phyloP scores from a whole-genome alignment of 495 filamentous ascomycete species.

The Podospora fimiseda region DNA sequence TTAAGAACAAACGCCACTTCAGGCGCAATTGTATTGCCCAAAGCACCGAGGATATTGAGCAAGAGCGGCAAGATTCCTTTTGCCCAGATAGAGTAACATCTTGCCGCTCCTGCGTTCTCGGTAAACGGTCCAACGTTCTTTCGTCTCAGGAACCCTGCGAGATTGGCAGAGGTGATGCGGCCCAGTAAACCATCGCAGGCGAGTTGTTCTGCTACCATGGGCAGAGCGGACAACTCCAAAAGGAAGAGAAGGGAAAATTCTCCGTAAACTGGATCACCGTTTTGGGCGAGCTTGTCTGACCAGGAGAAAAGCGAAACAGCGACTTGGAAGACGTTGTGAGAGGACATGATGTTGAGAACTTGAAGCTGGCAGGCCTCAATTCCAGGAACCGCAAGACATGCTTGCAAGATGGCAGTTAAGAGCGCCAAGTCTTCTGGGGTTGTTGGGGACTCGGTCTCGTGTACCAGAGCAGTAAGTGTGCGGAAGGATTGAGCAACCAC shows the following conservation, averaged over 20 bases:
- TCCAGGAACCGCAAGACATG: slow-evolving; percentile 64
- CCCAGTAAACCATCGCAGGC: slow-evolving; percentile 76
- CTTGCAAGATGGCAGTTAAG: slow-evolving; percentile 82
- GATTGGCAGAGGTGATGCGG: slow-evolving; percentile 67
- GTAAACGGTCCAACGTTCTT: slow-evolving; percentile 62
- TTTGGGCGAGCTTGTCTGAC: slow-evolving; percentile 70
- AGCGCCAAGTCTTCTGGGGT: slow-evolving; percentile 71
- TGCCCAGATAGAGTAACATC: slow-evolving; percentile 79
- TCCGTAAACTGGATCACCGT: slow-evolving; percentile 88
- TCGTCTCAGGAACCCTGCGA: slow-evolving; percentile 63
- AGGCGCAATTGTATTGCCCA: slow-evolving; percentile 68
- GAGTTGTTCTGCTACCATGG: slow-evolving; percentile 78
- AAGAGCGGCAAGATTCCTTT: slow-evolving; percentile 80
- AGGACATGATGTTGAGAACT: slow-evolving; percentile 56
- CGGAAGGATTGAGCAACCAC: slow-evolving; percentile 79
- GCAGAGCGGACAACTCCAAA: slow-evolving; percentile 75
- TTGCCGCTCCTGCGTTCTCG: slow-evolving; percentile 45
- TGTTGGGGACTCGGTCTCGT: slow-evolving; percentile 47
- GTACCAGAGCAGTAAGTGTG: slow-evolving; percentile 66
- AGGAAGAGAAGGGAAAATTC: slow-evolving; percentile 83
- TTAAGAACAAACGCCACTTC: slow-evolving; percentile 84
- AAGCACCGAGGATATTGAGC: slow-evolving; percentile 79
- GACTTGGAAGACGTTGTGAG: slow-evolving; percentile 67
- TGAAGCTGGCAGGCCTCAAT: slow-evolving; percentile 56
- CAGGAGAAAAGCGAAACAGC: slow-evolving; percentile 88